Percentiles rank a stretch among this genome's conserved stretches.
These are phyloP conservation scores for Ceratopteris richardii DNA, from an alignment of 75 land plant species.

Conservation along the genomic window DNA sequence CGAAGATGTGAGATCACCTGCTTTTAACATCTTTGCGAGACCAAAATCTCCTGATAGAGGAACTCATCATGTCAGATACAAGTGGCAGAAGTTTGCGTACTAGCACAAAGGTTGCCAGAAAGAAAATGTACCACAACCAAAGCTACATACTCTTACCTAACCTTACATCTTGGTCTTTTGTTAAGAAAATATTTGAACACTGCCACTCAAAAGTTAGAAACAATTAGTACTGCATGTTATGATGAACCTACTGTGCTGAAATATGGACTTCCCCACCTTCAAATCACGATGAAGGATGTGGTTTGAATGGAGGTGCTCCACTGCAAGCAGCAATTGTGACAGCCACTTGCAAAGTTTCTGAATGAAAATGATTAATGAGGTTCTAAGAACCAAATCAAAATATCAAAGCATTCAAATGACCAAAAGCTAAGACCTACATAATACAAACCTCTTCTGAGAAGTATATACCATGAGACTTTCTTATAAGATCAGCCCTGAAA, in stretches of 20 bases:
- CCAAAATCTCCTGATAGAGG: constrained; percentile 86
- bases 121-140: not conserved
- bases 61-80: no score
- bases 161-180: constrained; percentile 92
- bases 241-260: not conserved
- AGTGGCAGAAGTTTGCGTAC: not conserved
- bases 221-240: not conserved
- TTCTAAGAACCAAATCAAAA: not conserved
- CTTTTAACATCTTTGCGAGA: constrained; percentile 84
- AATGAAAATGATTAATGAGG: constrained; percentile 1
- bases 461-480: constrained; percentile 61
- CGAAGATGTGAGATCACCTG: constrained; percentile 92
- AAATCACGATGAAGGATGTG: constrained; percentile 96
- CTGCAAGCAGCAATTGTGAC: constrained; percentile 80
- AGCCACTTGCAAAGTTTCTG: constrained; percentile 97
- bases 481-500: constrained; percentile 85
- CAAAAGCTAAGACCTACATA: no score
- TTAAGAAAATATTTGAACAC: constrained; percentile 99
- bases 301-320: constrained; percentile 92
- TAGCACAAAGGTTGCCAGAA: not conserved
- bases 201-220: constrained; percentile 13
- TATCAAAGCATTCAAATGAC: not conserved
- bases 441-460: constrained; percentile 86
- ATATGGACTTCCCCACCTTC: constrained; percentile 37
- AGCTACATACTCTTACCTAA: constrained; percentile 53